Evolutionary conservation across 305 asterid species (phyloP).

Genomic region (Fraxinus baroniana): DNA sequence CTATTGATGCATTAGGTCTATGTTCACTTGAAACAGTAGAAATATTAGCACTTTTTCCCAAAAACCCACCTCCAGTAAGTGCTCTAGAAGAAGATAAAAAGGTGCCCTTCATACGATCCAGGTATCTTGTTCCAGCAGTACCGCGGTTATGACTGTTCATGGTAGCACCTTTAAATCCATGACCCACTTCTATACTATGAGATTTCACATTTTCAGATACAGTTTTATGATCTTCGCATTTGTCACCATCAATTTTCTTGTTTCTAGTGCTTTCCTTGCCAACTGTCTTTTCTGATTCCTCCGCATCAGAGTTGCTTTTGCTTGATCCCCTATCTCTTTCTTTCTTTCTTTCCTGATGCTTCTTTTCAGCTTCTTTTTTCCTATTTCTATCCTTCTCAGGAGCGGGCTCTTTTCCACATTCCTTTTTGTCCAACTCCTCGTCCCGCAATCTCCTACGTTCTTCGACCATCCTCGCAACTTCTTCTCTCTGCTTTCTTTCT

Average conservation of each 20-base stretch:
- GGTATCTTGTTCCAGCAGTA: conserved; percentile 75
- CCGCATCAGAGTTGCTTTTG: conserved; percentile 89
- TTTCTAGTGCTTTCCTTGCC: conserved; percentile 58
- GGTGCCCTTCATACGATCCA: conserved; percentile 93
- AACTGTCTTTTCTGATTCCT: conserved; percentile 73
- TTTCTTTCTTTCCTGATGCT: conserved; percentile 69
- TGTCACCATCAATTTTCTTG: conserved; percentile 60
- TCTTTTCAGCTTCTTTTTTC: conserved; percentile 74
- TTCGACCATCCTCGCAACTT: conserved; percentile 60
- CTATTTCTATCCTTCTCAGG: conserved; percentile 56
- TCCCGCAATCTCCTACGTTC: conserved; percentile 83
- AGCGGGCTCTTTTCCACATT: conserved; percentile 58
- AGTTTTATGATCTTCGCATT: conserved; percentile 50
- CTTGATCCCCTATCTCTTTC: conserved; percentile 82
- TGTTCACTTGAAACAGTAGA: conserved; percentile 59
- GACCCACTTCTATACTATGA: conserved; percentile 53
- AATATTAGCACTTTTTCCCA: conserved; percentile 58
- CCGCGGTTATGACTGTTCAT: conserved; percentile 51
- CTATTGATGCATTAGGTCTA: conserved; percentile 51
- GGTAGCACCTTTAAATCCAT: conserved; percentile 57
- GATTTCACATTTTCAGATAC: conserved; percentile 55
- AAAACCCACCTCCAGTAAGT: conserved; percentile 80
- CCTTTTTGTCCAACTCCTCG: conserved; percentile 74
- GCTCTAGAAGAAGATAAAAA: conserved; percentile 94
- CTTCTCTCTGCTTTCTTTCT: conserved; percentile 72